phyloP scores from a whole-genome alignment of 192 early-diverging fungal genomes.

The Glomus cerebriforme region DNA sequence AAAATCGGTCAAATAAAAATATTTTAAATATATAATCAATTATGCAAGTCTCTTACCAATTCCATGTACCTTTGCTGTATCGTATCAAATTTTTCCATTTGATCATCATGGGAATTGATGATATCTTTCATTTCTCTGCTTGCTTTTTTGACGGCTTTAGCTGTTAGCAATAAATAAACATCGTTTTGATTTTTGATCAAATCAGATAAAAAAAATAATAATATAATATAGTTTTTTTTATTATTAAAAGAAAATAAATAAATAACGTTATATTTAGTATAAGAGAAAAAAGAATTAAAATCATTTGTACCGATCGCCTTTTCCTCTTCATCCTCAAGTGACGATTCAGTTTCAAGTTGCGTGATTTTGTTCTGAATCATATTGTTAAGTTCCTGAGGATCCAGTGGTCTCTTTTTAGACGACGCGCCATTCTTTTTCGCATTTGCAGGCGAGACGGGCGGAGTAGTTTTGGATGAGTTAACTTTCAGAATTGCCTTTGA shows the following conservation, averaged over 20 bases:
- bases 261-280: not conserved
- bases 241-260: not conserved
- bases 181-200: not conserved
- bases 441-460: not conserved
- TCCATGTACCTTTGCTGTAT: conserved; percentile 62
- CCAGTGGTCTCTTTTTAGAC: conserved; percentile 40
- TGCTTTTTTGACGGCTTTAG: conserved; percentile 60
- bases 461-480: conserved; percentile 2
- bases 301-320: conserved; percentile 51
- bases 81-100: conserved; percentile 45
- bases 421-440: conserved; percentile 23
- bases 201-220: conserved; percentile 16
- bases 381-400: conserved; percentile 53
- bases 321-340: conserved; percentile 61
- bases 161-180: conserved; percentile 35
- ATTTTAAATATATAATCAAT: not conserved
- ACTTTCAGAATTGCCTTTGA: not conserved
- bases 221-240: not conserved
- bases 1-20: not conserved
- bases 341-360: conserved; percentile 53
- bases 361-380: conserved; percentile 60
- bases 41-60: conserved; percentile 54
- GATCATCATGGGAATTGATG: conserved; percentile 50
- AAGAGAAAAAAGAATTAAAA: not conserved
- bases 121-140: conserved; percentile 55